Conservation (phyloP, 148 eudicot genomes). For the Dianthus caryophyllus region DNA sequence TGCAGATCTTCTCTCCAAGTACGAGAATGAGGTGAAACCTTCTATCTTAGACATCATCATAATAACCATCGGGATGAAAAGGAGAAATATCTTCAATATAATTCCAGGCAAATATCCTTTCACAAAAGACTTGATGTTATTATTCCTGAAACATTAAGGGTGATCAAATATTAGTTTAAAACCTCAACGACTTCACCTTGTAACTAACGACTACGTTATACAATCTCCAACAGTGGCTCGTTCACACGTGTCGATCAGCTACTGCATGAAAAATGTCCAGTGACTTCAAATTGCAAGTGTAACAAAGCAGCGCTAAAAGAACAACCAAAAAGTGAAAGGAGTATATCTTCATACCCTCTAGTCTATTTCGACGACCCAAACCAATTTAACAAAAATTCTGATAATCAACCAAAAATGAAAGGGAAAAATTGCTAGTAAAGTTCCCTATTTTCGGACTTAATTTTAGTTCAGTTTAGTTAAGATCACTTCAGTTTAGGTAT, state of each 20-base stretch:
- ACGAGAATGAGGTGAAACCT: slow-evolving; percentile 43
- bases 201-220: background rate
- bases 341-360: background rate
- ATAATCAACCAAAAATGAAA: background rate
- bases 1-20: slow-evolving; percentile 55
- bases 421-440: background rate
- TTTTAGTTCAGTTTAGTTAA: no score
- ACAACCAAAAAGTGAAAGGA: no score
- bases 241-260: background rate
- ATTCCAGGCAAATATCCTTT: slow-evolving; percentile 66
- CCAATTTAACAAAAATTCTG: no score
- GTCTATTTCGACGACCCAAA: no score
- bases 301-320: background rate
- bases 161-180: background rate
- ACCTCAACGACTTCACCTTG: background rate
- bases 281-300: background rate
- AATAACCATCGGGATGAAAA: slow-evolving; percentile 43
- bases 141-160: slow-evolving; percentile 36
- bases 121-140: slow-evolving; percentile 29
- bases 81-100: slow-evolving; percentile 48
- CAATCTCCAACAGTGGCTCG: background rate
- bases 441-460: no score
- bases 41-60: slow-evolving; percentile 62
- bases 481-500: no score
- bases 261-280: background rate